Evolutionary conservation across 1,284 basidiomycete species (phyloP).

Genomic region (Neolentinus lepideus): DNA sequence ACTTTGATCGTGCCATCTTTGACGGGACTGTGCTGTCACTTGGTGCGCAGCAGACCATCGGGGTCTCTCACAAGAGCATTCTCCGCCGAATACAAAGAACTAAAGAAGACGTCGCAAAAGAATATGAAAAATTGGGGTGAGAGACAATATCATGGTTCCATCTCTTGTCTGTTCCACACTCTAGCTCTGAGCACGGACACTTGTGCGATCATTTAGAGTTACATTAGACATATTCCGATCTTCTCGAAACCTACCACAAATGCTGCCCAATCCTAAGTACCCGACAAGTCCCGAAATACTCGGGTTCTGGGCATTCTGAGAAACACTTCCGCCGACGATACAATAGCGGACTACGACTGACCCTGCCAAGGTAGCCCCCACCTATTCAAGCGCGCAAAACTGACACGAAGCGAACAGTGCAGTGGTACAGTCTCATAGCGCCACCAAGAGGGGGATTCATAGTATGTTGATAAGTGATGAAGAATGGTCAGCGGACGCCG

Average conservation of each 20-base stretch:
- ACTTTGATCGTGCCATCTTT: background rate
- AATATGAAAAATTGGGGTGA: background rate
- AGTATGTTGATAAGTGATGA: background rate
- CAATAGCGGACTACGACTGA: background rate
- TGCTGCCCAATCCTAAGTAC: background rate
- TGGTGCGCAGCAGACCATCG: too few species aligned
- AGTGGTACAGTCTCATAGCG: background rate
- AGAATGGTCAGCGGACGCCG: background rate
- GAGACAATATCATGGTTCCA: background rate
- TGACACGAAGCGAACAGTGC: background rate
- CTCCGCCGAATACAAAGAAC: background rate
- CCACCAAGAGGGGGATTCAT: background rate
- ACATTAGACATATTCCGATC: background rate
- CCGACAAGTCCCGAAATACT: background rate
- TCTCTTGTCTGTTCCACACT: background rate
- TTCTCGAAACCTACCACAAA: background rate
- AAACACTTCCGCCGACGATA: background rate
- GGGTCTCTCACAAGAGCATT: background rate
- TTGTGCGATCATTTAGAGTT: background rate
- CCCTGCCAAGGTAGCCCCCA: background rate
- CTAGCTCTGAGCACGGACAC: background rate
- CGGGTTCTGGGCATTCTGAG: background rate
- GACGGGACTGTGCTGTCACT: too few species aligned
- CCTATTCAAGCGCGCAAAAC: background rate
- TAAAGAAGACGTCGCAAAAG: background rate